Conservation (phyloP, 805 yeast genomes). For the Lachancea kluyveri region DNA sequence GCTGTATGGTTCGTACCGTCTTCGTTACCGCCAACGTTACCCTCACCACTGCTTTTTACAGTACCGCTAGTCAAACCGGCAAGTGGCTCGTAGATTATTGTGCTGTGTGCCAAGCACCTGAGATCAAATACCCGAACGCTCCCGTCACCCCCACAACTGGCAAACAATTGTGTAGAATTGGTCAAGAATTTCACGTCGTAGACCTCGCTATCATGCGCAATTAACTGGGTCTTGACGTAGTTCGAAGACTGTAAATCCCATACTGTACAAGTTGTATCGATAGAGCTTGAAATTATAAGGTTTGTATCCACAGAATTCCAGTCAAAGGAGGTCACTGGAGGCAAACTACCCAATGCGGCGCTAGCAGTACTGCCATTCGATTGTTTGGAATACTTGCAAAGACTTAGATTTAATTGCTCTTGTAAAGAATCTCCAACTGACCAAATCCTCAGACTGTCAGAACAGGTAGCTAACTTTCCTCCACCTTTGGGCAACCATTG, state of each 20-base stretch:
- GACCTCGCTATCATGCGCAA: conserved; percentile 95
- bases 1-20: conserved; percentile 43
- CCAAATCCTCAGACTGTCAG: conserved; percentile 31
- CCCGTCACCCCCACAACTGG: conserved; percentile 94
- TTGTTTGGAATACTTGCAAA: conserved; percentile 37
- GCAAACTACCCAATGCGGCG: conserved; percentile 36
- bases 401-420: conserved; percentile 37
- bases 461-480: conserved; percentile 30
- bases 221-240: conserved; percentile 81
- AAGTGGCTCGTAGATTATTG: conserved; percentile 84
- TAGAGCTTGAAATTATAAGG: conserved; percentile 73
- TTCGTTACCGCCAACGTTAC: conserved; percentile 2
- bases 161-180: conserved; percentile 64
- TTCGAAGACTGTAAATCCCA: conserved; percentile 64
- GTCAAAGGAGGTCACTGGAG: conserved; percentile 92
- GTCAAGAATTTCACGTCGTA: conserved; percentile 83
- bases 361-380: conserved; percentile 19
- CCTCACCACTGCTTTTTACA: conserved; percentile 11
- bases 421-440: conserved; percentile 27
- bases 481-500: conserved; percentile 32
- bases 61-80: conserved; percentile 8
- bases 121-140: conserved; percentile 88
- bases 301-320: conserved; percentile 77
- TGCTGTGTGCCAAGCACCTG: conserved; percentile 83
- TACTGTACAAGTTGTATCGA: conserved; percentile 94